A percentile compares a stretch with the other conserved stretches of the same genome.
phyloP scores from a whole-genome alignment of 1,284 basidiomycete species.

The Lignosus rhinocerotis region DNA sequence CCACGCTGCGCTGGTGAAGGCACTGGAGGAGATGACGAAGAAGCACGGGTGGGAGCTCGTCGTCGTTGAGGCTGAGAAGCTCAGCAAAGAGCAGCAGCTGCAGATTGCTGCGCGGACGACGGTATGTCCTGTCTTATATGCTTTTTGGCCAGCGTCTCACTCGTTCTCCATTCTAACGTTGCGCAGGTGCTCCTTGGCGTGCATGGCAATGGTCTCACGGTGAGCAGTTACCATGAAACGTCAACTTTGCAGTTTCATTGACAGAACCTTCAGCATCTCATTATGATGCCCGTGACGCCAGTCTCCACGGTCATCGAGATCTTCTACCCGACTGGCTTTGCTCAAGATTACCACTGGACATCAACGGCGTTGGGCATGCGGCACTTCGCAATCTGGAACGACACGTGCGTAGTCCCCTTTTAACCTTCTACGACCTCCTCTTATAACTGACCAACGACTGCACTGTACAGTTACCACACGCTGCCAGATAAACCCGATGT shows the following conservation, averaged over 20 bases:
- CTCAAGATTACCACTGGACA: constrained; percentile 81
- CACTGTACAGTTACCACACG: constrained; percentile 41
- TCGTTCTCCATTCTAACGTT: background rate
- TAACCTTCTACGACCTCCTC: background rate
- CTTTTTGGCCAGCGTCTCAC: background rate
- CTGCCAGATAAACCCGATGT: constrained; percentile 55
- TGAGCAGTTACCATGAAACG: constrained; percentile 14
- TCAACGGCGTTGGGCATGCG: constrained; percentile 68
- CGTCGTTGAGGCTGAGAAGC: constrained; percentile 63
- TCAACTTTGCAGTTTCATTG: background rate
- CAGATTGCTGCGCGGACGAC: constrained; percentile 63
- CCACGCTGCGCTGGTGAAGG: constrained; percentile 58
- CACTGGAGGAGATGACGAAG: constrained; percentile 53
- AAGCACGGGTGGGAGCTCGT: constrained; percentile 64
- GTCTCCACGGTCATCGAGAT: constrained; percentile 79
- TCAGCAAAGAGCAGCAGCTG: constrained; percentile 76
- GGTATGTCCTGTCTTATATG: constrained; percentile 29
- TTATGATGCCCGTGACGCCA: constrained; percentile 73
- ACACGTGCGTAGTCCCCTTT: constrained; percentile 51
- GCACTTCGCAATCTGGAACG: constrained; percentile 80
- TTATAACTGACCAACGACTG: background rate
- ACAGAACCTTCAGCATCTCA: constrained; percentile 48
- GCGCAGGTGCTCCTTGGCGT: constrained; percentile 73
- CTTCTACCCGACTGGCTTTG: constrained; percentile 77
- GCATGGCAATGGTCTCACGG: constrained; percentile 79